These are phyloP conservation scores for Trametes cinnabarina DNA, from an alignment of 768 basidiomycete genomes.

Conservation along the genomic window DNA sequence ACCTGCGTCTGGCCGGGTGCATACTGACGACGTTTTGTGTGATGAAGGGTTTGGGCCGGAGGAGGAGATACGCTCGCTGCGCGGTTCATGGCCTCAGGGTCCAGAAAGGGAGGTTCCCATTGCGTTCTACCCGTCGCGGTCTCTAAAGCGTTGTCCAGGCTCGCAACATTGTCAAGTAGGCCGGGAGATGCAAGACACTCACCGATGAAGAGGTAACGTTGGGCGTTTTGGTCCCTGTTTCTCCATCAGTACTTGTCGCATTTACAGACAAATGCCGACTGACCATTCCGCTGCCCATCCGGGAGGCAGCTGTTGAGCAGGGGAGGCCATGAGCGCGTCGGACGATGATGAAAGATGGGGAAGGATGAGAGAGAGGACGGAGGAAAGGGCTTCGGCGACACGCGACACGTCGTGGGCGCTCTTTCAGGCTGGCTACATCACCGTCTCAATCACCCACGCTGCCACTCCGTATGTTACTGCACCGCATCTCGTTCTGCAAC, in stretches of 20 bases:
- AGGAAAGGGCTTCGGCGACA: constrained; percentile 15
- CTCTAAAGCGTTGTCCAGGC: constrained; percentile 48
- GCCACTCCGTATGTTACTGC: background rate
- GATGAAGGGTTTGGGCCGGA: constrained; percentile 36
- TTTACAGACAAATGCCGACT: constrained; percentile 19
- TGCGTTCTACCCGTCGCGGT: constrained; percentile 79
- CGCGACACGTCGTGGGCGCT: constrained; percentile 24
- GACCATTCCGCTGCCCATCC: constrained; percentile 96
- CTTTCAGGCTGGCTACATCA: background rate
- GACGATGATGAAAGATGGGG: background rate
- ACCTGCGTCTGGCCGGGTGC: constrained; percentile 92
- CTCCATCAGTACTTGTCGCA: constrained; percentile 14
- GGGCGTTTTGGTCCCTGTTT: constrained; percentile 72
- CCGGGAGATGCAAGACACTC: constrained; percentile 30
- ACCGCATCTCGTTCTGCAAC: background rate
- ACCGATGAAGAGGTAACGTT: constrained; percentile 90
- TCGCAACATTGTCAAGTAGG: background rate
- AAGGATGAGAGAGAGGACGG: constrained; percentile 15
- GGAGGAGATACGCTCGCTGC: constrained; percentile 47
- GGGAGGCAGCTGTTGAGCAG: constrained; percentile 73
- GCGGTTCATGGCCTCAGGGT: constrained; percentile 21
- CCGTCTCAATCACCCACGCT: background rate
- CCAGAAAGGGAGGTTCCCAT: constrained; percentile 75
- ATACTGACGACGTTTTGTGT: constrained; percentile 81
- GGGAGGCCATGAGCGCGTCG: constrained; percentile 41